Conservation (phyloP, 306 rosid genomes). For the Cucumis hystrix region DNA sequence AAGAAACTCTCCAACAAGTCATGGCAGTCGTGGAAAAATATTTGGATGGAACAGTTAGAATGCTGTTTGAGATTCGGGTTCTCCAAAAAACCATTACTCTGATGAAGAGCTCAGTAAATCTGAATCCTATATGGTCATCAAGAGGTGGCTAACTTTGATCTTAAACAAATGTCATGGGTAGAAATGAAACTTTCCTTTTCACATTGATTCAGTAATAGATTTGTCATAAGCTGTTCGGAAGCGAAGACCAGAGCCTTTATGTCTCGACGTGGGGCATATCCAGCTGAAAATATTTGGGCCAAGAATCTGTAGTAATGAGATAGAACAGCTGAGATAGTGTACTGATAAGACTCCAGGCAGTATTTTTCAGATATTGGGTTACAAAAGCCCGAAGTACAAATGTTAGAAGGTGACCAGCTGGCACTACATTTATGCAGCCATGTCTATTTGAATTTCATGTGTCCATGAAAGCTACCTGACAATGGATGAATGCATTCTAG, state of each 20-base stretch:
- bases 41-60: background rate
- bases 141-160: background rate
- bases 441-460: background rate
- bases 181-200: conserved; percentile 24
- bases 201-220: conserved; percentile 24
- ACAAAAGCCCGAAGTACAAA: background rate
- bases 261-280: conserved; percentile 59
- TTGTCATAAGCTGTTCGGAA: conserved; percentile 44
- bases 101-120: background rate
- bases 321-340: background rate
- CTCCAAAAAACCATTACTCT: background rate
- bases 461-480: background rate
- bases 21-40: background rate
- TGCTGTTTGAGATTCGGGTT: background rate
- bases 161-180: background rate
- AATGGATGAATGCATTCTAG: background rate
- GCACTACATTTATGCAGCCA: background rate
- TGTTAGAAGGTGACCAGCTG: background rate
- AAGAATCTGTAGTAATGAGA: conserved; percentile 38
- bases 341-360: background rate
- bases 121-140: background rate
- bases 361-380: background rate
- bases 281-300: conserved; percentile 70
- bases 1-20: background rate
- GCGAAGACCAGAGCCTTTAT: conserved; percentile 69